phyloP scores from a whole-genome alignment of 2,329 filamentous ascomycete genomes.

The Xylariales sp. region DNA sequence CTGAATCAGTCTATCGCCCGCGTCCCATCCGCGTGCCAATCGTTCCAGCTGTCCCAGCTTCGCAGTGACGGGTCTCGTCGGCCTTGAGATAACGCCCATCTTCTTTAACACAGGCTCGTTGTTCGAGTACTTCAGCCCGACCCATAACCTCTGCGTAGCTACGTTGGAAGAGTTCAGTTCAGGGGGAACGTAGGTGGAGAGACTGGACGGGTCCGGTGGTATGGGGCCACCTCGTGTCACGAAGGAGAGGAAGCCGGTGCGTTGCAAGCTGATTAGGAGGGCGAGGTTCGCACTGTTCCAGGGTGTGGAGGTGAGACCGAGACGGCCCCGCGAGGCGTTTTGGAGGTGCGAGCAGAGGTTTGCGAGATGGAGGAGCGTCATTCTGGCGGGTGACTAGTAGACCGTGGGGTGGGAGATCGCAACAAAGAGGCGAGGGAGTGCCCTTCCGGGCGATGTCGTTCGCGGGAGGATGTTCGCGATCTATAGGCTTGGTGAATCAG shows the following conservation, averaged over 20 bases:
- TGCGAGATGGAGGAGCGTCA: conserved; percentile 70
- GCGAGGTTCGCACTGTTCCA: conserved; percentile 76
- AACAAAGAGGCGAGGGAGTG: not conserved
- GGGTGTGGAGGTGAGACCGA: conserved; percentile 78
- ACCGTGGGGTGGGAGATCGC: not conserved
- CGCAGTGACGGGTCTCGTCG: conserved; percentile 67
- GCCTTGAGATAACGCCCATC: conserved; percentile 65
- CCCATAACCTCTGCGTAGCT: conserved; percentile 71
- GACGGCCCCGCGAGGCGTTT: conserved; percentile 78
- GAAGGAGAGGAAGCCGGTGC: conserved; percentile 74
- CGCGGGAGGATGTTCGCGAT: too few relatives aligned
- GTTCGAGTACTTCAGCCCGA: conserved; percentile 87
- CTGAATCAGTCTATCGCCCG: conserved; percentile 59
- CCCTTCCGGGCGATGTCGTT: not conserved
- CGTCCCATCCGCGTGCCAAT: conserved; percentile 64
- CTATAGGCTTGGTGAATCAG: too few relatives aligned
- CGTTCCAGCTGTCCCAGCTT: conserved; percentile 56
- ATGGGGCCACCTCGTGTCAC: conserved; percentile 66
- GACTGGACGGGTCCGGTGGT: conserved; percentile 43
- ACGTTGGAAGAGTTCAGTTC: conserved; percentile 66
- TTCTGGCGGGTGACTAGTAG: conserved; percentile 33
- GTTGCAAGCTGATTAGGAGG: conserved; percentile 72
- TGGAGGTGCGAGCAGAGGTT: conserved; percentile 87
- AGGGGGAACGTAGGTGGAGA: conserved; percentile 44
- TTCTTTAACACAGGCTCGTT: conserved; percentile 71